phyloP scores from a whole-genome alignment of 306 rosid genomes.

The Rosa chinensis region DNA sequence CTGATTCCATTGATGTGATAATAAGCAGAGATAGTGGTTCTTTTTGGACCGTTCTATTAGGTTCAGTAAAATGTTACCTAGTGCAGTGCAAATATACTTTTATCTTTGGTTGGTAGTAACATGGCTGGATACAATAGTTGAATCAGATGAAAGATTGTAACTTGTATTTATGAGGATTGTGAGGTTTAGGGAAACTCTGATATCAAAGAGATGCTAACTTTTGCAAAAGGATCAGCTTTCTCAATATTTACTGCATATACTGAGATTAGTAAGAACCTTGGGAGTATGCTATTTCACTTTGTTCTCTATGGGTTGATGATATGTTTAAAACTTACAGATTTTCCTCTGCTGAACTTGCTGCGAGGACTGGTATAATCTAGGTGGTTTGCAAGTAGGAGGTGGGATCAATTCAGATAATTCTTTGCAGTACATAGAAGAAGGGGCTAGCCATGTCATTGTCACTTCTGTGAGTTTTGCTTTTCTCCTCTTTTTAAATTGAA shows the following conservation, averaged over 20 bases:
- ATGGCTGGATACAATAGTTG: background rate
- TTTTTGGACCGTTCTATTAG: background rate
- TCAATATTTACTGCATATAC: background rate
- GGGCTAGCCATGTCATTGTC: constrained; percentile 97
- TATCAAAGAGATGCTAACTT: background rate
- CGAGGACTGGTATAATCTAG: constrained; percentile 56
- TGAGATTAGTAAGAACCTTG: background rate
- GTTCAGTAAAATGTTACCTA: constrained; percentile 1
- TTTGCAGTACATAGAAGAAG: constrained; percentile 68
- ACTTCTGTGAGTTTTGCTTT: constrained; percentile 63
- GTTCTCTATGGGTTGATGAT: constrained; percentile 38
- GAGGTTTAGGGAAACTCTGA: background rate
- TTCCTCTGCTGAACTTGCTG: constrained; percentile 66
- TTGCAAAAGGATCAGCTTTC: background rate
- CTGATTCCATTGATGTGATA: too few species aligned
- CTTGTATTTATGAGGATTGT: background rate
- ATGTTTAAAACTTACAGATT: constrained; percentile 51
- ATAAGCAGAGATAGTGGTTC: background rate
- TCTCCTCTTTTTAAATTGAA: background rate
- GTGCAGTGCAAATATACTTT: background rate
- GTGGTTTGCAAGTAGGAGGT: constrained; percentile 94
- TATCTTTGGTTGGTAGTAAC: background rate
- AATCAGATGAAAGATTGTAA: background rate
- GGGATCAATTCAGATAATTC: constrained; percentile 92
- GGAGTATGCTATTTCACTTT: constrained; percentile 18